Evolutionary conservation across 805 yeast species (phyloP), one percentile per base, ranked within the genome.

Genomic region (Millerago galiae): DNA sequence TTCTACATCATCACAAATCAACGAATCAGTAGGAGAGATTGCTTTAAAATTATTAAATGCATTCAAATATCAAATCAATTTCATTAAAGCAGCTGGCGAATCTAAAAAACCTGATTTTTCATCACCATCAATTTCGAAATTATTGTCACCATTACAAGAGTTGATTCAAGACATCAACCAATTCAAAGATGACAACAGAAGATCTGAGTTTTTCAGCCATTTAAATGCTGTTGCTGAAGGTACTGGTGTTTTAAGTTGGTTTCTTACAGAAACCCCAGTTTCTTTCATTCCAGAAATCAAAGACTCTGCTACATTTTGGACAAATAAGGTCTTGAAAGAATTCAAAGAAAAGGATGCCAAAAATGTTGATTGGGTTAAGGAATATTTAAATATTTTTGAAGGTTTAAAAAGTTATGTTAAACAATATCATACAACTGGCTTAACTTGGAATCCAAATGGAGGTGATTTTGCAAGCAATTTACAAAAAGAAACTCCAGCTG

Each of bases 291-390:
- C 83, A 4, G 96, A 90, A 50, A 85, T 81, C 65, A 85, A 83
- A 59, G 99, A 93, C 58, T 79, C 95, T 16, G 85, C 96, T 29
- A 91, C 83, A 61, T 93, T 93, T 66, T 93, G 97, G 89, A 76
- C 95, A 10, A 90, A 93, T 66, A 77, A 95, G 54, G 82, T 91
- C 34, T 65, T 90, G 60, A 90, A 90, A 64, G 96, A 88, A 47
- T 80, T 67, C 67, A 88, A 76, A 63, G 95, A 82, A 15, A 66
- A 75, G 38, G 89, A 84, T 52, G 70, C 75, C 32, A 68, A 67
- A 42, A 86, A 86, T 38, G 81, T 74, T 21, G 83, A 82, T 44
- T 93, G 98, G 98, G 96, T 83, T 32, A 78, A 80, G 48, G 56
- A 63, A 13, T 86, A 79, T 58, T 64, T 77, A 54, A 62, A 68